Base-by-base conservation (phyloP, 331 rosid species). In the Phaseolus coccineus region DNA sequence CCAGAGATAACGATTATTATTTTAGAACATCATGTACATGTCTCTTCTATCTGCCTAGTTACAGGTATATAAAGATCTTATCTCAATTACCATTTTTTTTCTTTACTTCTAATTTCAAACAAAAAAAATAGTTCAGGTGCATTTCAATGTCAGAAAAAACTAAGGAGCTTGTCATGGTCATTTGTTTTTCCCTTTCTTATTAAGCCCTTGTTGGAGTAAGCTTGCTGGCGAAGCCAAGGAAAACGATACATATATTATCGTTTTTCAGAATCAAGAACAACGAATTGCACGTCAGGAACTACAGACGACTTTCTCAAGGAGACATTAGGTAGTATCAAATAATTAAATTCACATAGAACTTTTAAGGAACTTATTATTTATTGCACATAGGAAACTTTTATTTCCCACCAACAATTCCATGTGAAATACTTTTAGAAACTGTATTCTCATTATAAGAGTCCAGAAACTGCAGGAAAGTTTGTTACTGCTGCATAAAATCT, bases 401-500 rank as follows among this genome's bases (percentile, higher is more conserved):
- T 66, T 35, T 25, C 22, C n/a, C 58, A 15, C 74, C 74, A 52
- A 64, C 56, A 56, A 52, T 28, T 72, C 35, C 80, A 10, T 61
- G 71, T 61, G 62, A 75, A 30, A 11, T 19, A 9, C 70, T 15
- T 58, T 74, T 46, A 56, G 42, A 73, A 56, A 25, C 68, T 61
- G 48, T 40, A 56, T 39, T 63, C 73, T n/a, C 76, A 44, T 56
- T 27, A 40, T 42, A 55, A 55, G 68, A 55, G 53, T 53, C 19
- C 73, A 63, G 27, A 64, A 42, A 52, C 73, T n/a, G 6, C 51
- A 35, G 39, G 40, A 19, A 53, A 53, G 24, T 16, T 28, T 28
- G 28, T 57, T 76, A 56, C 35, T 64, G 66, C 73, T 56, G 80
- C 80, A 81, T 77, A n/a, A 80, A 84, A 66, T 81, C 78, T 73